Conservation (phyloP, 345 rosid species). For the Murraya koenigii region DNA sequence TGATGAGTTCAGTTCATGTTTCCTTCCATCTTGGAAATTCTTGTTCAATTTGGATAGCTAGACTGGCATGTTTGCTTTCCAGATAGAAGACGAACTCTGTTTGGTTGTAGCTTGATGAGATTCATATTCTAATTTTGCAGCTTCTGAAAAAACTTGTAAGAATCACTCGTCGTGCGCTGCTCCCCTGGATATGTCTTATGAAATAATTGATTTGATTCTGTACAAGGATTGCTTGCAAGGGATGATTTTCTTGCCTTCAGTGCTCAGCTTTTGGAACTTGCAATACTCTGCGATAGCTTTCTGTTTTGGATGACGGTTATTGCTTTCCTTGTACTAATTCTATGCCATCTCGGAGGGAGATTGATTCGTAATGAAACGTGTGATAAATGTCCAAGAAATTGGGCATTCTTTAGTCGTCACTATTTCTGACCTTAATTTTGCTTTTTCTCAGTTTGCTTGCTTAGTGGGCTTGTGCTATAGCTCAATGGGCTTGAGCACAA, state of each 20-base stretch:
- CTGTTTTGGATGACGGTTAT: not conserved
- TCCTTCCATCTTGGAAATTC: not conserved
- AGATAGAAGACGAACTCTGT: not conserved
- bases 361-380: no score
- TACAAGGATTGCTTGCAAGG: not conserved
- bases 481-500: no score
- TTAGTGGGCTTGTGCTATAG: no score
- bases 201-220: not conserved
- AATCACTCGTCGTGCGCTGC: not conserved
- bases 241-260: not conserved
- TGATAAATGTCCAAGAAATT: no score
- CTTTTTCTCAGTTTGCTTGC: no score
- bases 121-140: not conserved
- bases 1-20: not conserved
- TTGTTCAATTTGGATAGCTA: no score
- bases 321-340: not conserved
- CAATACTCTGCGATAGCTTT: not conserved
- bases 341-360: not conserved
- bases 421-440: no score
- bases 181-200: not conserved
- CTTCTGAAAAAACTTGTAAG: not conserved
- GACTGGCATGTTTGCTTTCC: no score
- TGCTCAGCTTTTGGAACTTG: constrained; percentile 10
- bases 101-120: not conserved
- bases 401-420: no score